Evolutionary conservation across 1,139 yeast species (phyloP).

Genomic region (Hyphopichia khmerensis): DNA sequence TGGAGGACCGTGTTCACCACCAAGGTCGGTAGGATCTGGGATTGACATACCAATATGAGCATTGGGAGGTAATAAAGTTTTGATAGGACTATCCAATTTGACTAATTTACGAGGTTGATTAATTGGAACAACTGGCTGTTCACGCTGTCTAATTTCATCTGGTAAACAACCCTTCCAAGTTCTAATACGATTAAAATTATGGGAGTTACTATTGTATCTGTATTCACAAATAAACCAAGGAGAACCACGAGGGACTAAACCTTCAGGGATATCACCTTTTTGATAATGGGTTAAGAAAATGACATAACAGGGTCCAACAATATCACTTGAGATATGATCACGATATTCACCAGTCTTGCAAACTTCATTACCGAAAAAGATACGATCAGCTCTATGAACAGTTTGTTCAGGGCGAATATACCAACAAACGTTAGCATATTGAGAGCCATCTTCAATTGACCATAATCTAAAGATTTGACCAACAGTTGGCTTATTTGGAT

Average conservation of each 20-base stretch:
- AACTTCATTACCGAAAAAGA: conserved; percentile 90
- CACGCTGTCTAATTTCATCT: conserved; percentile 88
- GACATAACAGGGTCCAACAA: conserved; percentile 91
- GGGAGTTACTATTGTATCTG: conserved; percentile 87
- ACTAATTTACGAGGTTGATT: conserved; percentile 63
- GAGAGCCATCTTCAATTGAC: conserved; percentile 80
- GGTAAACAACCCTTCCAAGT: conserved; percentile 99
- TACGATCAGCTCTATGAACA: conserved; percentile 84
- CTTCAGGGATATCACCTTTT: conserved; percentile 86
- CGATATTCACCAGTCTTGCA: conserved; percentile 96
- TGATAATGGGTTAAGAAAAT: conserved; percentile 92
- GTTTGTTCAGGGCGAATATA: conserved; percentile 97
- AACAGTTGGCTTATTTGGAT: conserved; percentile 83
- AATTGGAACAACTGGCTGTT: conserved; percentile 65
- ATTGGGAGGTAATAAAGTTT: conserved; percentile 68
- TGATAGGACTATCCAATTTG: conserved; percentile 81
- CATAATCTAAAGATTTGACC: conserved; percentile 93
- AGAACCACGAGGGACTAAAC: conserved; percentile 62
- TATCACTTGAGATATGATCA: conserved; percentile 86
- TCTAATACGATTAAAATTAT: conserved; percentile 88
- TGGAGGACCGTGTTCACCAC: conserved; percentile 81
- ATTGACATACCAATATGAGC: conserved; percentile 72
- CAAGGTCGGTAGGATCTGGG: conserved; percentile 81
- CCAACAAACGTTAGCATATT: conserved; percentile 96
- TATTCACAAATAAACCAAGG: conserved; percentile 94